These are phyloP conservation scores for Ceratobasidium sp. DNA, from an alignment of 1,284 basidiomycete species.

Conservation along the genomic window DNA sequence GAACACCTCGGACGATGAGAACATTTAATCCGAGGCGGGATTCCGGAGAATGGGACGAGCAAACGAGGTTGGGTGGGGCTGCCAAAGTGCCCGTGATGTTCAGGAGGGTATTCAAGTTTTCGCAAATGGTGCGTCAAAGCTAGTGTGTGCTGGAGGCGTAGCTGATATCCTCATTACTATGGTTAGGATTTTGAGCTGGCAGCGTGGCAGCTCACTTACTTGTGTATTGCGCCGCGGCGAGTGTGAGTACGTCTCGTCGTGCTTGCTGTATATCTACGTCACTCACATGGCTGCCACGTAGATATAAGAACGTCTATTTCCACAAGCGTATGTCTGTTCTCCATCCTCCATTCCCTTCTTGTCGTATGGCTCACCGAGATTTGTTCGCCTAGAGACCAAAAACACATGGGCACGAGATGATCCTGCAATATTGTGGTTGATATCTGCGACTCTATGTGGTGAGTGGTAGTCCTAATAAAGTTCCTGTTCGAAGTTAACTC, in stretches of 20 bases:
- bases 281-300: constrained; percentile 51
- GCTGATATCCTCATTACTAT: constrained; percentile 3
- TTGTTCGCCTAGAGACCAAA: constrained; percentile 70
- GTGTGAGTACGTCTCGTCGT: constrained; percentile 70
- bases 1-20: constrained; percentile 49
- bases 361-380: constrained; percentile 51
- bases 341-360: constrained; percentile 76
- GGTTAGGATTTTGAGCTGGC: constrained; percentile 92
- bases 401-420: constrained; percentile 90
- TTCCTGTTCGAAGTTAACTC: constrained; percentile 52
- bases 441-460: constrained; percentile 81
- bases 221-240: constrained; percentile 88
- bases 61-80: constrained; percentile 61
- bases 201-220: constrained; percentile 91
- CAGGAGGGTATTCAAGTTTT: constrained; percentile 77
- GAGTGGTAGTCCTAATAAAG: constrained; percentile 50
- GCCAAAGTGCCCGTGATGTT: constrained; percentile 76
- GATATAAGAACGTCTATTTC: constrained; percentile 91
- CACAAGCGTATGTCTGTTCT: constrained; percentile 71
- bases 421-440: constrained; percentile 88
- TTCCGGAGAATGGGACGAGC: constrained; percentile 47
- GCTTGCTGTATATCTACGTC: not conserved
- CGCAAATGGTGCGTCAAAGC: constrained; percentile 77
- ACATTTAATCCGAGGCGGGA: no score
- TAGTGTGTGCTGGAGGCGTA: not conserved